Conservation (phyloP, 2,329 filamentous ascomycete species). For the Lachnellula occidentalis region DNA sequence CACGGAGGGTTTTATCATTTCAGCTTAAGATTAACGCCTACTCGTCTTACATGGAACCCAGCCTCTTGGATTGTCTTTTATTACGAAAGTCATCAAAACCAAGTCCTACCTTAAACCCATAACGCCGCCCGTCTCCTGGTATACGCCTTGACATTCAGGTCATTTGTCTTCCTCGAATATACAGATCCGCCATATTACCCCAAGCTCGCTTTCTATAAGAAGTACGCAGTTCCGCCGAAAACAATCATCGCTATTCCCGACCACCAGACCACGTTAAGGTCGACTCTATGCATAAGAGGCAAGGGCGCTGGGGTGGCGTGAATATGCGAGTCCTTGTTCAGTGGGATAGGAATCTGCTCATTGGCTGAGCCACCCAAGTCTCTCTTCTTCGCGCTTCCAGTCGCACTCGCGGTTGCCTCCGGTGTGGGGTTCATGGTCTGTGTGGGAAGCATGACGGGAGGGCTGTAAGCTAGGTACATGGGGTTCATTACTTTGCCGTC, state of each 20-base stretch:
- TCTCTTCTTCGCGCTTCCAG: conserved; percentile 34
- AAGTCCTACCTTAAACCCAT: neutral
- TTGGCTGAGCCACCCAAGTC: conserved; percentile 20
- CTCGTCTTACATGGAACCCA: too few species aligned
- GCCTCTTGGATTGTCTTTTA: too few species aligned
- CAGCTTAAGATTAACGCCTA: too few species aligned
- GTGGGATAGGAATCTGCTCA: conserved; percentile 28
- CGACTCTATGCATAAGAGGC: conserved; percentile 18
- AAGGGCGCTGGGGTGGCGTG: conserved; percentile 16
- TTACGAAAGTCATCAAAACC: too few species aligned
- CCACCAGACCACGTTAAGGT: conserved; percentile 31
- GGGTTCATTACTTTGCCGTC: conserved; percentile 62
- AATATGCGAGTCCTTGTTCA: conserved; percentile 27
- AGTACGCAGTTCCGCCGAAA: conserved; percentile 31
- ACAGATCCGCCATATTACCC: conserved; percentile 9
- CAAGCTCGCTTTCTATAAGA: conserved; percentile 18
- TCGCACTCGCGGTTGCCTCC: conserved; percentile 33
- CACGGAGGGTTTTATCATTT: neutral
- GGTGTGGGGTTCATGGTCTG: conserved; percentile 54
- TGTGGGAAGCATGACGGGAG: conserved; percentile 66
- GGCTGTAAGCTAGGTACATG: conserved; percentile 58
- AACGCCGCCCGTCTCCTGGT: conserved; percentile 2
- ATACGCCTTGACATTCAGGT: conserved; percentile 16
- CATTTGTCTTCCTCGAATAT: conserved; percentile 13
- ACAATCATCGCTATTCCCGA: conserved; percentile 30